Evolutionary conservation across 352 stramenopile species (phyloP).

Genomic region (Salisapilia sapeloensis): DNA sequence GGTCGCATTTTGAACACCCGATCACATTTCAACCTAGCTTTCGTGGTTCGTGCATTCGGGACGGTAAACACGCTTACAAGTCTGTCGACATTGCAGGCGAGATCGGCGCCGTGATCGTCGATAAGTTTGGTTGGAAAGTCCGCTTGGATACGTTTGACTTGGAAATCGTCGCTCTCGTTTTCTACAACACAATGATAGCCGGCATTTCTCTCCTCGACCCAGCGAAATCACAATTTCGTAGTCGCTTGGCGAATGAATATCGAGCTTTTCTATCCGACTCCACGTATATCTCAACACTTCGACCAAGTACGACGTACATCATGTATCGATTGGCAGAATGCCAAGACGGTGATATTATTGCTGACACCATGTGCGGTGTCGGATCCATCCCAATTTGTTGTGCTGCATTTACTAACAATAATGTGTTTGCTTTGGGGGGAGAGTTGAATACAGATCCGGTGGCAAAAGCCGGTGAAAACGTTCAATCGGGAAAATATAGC

Average conservation of each 20-base stretch:
- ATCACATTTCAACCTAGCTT: constrained; percentile 21
- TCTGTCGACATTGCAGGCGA: constrained; percentile 42
- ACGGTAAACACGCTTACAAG: constrained; percentile 57
- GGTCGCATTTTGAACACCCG: constrained; percentile 10
- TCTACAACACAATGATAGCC: constrained; percentile 46
- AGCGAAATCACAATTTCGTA: constrained; percentile 39
- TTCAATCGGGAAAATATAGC: constrained; percentile 8
- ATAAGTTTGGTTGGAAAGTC: constrained; percentile 45
- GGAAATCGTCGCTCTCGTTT: constrained; percentile 59
- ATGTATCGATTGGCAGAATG: constrained; percentile 49
- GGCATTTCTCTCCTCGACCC: constrained; percentile 47
- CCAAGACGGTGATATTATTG: constrained; percentile 34
- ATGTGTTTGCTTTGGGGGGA: constrained; percentile 42
- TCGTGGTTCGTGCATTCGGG: constrained; percentile 58
- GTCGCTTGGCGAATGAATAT: constrained; percentile 49
- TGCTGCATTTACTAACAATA: constrained; percentile 22
- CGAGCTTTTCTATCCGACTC: constrained; percentile 21
- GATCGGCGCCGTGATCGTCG: constrained; percentile 31
- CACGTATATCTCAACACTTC: constrained; percentile 62
- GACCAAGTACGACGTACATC: constrained; percentile 58
- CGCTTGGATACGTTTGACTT: constrained; percentile 45
- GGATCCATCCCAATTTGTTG: constrained; percentile 57
- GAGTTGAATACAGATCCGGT: constrained; percentile 38
- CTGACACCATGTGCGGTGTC: constrained; percentile 73
- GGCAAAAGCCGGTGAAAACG: constrained; percentile 37